phyloP scores from a whole-genome alignment of 805 yeast genomes.

The Tetrapisispora namnaoensis region DNA sequence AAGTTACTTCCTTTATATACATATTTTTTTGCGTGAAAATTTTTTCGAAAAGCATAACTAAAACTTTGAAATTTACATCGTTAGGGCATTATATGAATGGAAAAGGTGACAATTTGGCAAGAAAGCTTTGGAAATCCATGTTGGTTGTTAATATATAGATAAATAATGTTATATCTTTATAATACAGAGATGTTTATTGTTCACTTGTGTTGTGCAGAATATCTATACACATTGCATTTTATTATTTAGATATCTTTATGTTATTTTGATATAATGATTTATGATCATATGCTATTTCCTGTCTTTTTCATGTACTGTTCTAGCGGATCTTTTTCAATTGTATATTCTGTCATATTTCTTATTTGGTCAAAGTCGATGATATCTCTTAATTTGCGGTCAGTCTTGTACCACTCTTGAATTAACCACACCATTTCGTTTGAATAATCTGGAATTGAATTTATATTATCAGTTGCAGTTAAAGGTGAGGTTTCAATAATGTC shows the following conservation, averaged over 20 bases:
- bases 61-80: not conserved
- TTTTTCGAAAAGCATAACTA: not conserved
- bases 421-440: conserved; percentile 53
- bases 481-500: conserved; percentile 46
- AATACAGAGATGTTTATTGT: not conserved
- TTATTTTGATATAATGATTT: no score
- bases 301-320: conserved; percentile 35
- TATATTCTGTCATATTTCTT: conserved; percentile 36
- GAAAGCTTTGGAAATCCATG: no score
- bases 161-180: not conserved
- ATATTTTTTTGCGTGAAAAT: not conserved
- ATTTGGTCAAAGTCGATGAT: conserved; percentile 40
- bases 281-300: conserved; percentile 25
- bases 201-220: not conserved
- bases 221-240: no score
- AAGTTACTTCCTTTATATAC: not conserved
- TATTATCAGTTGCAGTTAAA: conserved; percentile 29
- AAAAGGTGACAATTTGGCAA: no score
- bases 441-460: conserved; percentile 37
- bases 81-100: not conserved
- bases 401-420: conserved; percentile 56
- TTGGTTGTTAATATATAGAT: no score
- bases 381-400: conserved; percentile 55
- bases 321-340: conserved; percentile 50
- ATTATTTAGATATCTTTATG: no score